Base-by-base conservation (phyloP, 192 early-diverging fungal species). In the Gonapodya prolifera region DNA sequence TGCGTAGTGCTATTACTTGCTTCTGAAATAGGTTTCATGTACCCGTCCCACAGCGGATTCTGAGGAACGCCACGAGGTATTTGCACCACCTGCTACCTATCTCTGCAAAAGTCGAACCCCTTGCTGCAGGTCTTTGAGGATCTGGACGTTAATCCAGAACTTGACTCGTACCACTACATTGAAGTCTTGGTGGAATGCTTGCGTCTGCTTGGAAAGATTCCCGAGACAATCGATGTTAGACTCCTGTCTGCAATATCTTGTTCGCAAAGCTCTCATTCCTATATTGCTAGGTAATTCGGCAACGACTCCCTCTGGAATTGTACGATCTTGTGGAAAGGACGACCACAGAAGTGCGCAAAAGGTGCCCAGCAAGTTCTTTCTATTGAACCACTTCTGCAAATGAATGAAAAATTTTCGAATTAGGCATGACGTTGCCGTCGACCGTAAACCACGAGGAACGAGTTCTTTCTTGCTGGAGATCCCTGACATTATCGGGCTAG, bases 81-180 rank as follows among this genome's bases (percentile, higher is more conserved):
- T 8, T 16, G 45, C 23, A 23, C 45, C 23, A 16, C 23, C 45
- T 8, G 45, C 23, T 8, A 16, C 45, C 8, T 8, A 8, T 16
- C 2, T 75, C n/a, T 76, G 69, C 23, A 61, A 23, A 8, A 23
- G 8, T 23, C 45, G 8, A 8, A 61, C 45, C 8, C 45, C 23
- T 16, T 61, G 23, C 45, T 8, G 45, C 32, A 88, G 79, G 80
- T 81, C 18, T 45, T 75, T 1, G 88, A 89, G 77, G 83, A 89
- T 36, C 76, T 85, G n/a, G 87, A 87, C 23, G 74, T 33, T 82
- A 86, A 70, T 84, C 88, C 61, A 1, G 89, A 90, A 77, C 69
- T 76, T 30, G 86, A 90, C 75, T 89, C 87, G 13, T 85, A 81
- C 76, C 76, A 82, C 23, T 86, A 84, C 80, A 90, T 89, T 36